phyloP scores from a whole-genome alignment of 208 protist genomes.

The Acanthamoeba royreba region DNA sequence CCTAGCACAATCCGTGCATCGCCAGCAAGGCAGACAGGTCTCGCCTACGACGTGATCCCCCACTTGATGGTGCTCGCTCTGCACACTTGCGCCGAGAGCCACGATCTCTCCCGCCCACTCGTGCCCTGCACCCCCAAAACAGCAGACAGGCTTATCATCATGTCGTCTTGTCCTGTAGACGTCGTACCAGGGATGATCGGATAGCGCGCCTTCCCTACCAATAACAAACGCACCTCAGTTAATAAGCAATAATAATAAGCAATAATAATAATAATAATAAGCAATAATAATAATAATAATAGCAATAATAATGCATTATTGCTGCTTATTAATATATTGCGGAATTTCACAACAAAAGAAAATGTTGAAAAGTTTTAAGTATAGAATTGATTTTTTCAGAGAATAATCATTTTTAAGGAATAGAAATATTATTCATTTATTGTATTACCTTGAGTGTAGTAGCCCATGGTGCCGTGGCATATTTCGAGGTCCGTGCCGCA shows the following conservation, averaged over 20 bases:
- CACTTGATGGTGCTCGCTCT: background rate
- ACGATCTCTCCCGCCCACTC: background rate
- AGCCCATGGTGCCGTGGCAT: background rate
- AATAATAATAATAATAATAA: too few relatives aligned
- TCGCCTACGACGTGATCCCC: background rate
- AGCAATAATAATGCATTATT: too few relatives aligned
- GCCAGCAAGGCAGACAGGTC: background rate
- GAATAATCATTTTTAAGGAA: too few relatives aligned
- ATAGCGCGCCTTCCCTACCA: background rate
- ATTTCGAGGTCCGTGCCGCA: background rate
- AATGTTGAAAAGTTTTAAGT: too few relatives aligned
- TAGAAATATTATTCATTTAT: too few relatives aligned
- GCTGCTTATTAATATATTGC: too few relatives aligned
- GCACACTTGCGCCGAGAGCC: background rate
- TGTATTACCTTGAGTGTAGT: background rate
- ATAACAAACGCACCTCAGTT: too few relatives aligned
- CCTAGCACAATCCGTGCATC: background rate
- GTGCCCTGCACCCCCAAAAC: background rate
- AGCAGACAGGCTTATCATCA: too few relatives aligned
- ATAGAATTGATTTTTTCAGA: too few relatives aligned
- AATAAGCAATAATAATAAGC: too few relatives aligned
- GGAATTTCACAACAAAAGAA: background rate
- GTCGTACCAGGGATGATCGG: background rate
- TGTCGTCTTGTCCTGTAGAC: background rate
- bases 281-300: too few relatives aligned